phyloP scores from a whole-genome alignment of 129 eudicot genomes.

The Tagetes erecta region DNA sequence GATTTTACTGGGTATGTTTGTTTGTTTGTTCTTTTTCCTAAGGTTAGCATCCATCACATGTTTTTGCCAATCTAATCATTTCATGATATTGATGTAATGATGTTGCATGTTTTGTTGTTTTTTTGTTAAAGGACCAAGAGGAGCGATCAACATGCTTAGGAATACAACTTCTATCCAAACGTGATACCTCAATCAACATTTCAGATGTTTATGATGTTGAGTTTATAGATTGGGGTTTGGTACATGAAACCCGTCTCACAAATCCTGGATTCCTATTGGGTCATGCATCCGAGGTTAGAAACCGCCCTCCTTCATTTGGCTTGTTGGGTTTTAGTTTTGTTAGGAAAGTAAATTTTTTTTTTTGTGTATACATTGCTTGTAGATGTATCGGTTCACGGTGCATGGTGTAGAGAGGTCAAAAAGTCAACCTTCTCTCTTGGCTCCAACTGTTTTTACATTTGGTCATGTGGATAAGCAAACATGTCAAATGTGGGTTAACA shows the following conservation, averaged over 20 bases:
- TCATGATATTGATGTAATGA: slow-evolving; percentile 14
- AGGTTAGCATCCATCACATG: slow-evolving; percentile 9
- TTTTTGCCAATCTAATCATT: background rate
- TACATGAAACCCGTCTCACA: slow-evolving; percentile 53
- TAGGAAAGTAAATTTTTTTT: slow-evolving; percentile 17
- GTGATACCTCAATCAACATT: slow-evolving; percentile 45
- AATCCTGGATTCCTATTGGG: slow-evolving; percentile 55
- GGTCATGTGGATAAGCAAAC: slow-evolving; percentile 64
- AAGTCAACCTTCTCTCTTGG: slow-evolving; percentile 62
- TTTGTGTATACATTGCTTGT: slow-evolving; percentile 26
- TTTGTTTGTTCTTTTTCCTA: background rate
- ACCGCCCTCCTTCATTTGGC: slow-evolving; percentile 1
- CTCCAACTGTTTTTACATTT: slow-evolving; percentile 61
- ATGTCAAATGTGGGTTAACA: slow-evolving; percentile 68
- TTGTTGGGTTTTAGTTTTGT: background rate
- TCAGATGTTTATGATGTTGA: slow-evolving; percentile 77
- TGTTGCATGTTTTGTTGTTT: slow-evolving; percentile 19
- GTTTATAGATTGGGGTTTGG: slow-evolving; percentile 65
- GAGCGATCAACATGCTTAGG: slow-evolving; percentile 58
- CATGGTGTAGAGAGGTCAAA: slow-evolving; percentile 68
- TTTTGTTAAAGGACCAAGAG: slow-evolving; percentile 44
- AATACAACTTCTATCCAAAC: slow-evolving; percentile 43
- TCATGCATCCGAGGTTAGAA: slow-evolving; percentile 62
- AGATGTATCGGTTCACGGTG: slow-evolving; percentile 81
- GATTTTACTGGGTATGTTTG: no score